Percentiles rank a stretch among this genome's conserved stretches.
Evolutionary conservation across 1,139 yeast species (phyloP).

Genomic region (Geotrichum reessii): DNA sequence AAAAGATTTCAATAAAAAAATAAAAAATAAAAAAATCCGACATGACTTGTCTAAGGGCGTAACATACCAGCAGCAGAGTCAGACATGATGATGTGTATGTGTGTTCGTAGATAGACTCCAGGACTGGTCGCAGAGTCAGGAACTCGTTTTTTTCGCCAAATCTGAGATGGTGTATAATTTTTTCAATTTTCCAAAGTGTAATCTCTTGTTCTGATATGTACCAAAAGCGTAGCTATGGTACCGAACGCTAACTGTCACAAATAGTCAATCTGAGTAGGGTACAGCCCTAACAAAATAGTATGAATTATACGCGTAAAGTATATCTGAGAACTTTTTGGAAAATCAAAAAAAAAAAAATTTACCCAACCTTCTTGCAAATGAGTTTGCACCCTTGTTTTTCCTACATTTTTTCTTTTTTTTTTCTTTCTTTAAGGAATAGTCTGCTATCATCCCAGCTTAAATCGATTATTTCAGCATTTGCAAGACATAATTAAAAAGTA

Average conservation of each 20-base stretch:
- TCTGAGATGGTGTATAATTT: neutral
- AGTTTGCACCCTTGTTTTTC: constrained; percentile 13
- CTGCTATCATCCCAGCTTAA: constrained; percentile 50
- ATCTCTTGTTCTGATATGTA: neutral
- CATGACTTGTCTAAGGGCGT: neutral
- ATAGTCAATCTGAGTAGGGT: neutral
- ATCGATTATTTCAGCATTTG: constrained; percentile 46
- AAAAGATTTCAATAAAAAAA: too few relatives aligned
- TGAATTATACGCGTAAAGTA: neutral
- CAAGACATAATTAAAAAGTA: neutral
- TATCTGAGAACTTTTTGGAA: constrained; percentile 4
- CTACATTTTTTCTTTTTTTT: constrained; percentile 14
- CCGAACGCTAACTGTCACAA: constrained; percentile 1
- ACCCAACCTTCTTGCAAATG: constrained; percentile 5
- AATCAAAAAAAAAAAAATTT: constrained; percentile 12
- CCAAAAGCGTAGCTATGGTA: neutral
- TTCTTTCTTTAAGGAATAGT: constrained; percentile 48
- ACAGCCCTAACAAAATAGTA: neutral
- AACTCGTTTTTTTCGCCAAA: neutral
- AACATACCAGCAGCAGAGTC: neutral
- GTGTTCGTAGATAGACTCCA: neutral
- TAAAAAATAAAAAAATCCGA: neutral
- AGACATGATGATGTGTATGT: neutral
- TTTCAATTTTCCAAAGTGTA: neutral
- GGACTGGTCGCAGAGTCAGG: neutral